Conservation (phyloP, 2,329 filamentous ascomycete genomes). For the Aspergillus fumigatus region DNA sequence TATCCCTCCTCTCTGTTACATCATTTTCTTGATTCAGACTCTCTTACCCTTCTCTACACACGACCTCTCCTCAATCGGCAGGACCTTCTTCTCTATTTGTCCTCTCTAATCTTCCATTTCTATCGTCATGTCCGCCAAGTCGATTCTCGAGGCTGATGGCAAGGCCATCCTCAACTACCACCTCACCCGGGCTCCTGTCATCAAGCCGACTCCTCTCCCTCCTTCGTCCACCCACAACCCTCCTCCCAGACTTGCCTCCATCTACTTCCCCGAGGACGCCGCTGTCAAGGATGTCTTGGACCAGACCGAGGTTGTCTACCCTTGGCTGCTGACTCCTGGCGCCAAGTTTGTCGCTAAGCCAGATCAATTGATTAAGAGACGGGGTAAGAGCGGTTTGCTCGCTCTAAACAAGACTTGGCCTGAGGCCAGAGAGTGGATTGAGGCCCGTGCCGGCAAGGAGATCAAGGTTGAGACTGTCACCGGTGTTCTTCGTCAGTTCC, state of each 20-base stretch:
- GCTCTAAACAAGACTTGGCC: conserved; percentile 96
- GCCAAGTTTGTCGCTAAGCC: conserved; percentile 98
- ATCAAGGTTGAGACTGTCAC: conserved; percentile 90
- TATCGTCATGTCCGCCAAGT: conserved; percentile 82
- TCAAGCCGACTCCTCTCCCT: conserved; percentile 95
- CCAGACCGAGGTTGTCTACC: conserved; percentile 94
- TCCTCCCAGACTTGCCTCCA: conserved; percentile 80
- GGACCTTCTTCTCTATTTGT: neutral
- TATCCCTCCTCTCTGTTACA: conserved; percentile 2
- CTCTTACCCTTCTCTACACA: conserved; percentile 4
- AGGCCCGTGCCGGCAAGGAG: conserved; percentile 82
- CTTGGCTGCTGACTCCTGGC: conserved; percentile 79
- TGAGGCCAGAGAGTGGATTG: conserved; percentile 91
- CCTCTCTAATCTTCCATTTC: conserved; percentile 18
- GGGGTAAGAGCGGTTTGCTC: conserved; percentile 96
- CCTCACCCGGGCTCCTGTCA: conserved; percentile 92
- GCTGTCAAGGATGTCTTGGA: conserved; percentile 79
- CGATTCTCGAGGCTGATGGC: conserved; percentile 97
- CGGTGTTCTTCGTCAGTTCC: conserved; percentile 86
- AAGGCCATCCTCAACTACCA: conserved; percentile 99
- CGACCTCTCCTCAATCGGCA: neutral
- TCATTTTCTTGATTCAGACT: neutral
- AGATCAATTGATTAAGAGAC: conserved; percentile 99
- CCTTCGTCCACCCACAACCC: conserved; percentile 82
- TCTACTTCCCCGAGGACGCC: conserved; percentile 88